phyloP scores from a whole-genome alignment of 371 early-diverging fungal species.

The Apophysomyces sp. region DNA sequence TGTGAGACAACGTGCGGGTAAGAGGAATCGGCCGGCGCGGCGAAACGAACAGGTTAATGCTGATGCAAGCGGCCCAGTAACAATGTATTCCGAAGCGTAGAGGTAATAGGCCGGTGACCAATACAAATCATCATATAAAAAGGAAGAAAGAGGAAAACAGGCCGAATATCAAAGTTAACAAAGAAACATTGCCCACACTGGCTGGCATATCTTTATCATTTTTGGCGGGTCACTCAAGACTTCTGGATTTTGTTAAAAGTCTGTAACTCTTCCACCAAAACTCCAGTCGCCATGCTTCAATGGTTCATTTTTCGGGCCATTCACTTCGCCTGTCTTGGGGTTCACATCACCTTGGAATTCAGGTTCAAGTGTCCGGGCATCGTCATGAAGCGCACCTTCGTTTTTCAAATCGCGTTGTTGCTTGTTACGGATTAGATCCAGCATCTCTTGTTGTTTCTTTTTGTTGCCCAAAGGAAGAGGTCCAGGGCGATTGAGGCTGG shows the following conservation, averaged over 20 bases:
- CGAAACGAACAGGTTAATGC: too few species aligned
- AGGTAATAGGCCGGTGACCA: too few species aligned
- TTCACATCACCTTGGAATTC: slow-evolving; percentile 78
- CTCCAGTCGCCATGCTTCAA: slow-evolving; percentile 91
- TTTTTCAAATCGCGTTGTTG: slow-evolving; percentile 25
- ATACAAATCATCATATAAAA: too few species aligned
- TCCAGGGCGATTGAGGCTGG: slow-evolving; percentile 53
- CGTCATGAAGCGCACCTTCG: slow-evolving; percentile 55
- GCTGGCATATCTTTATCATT: background rate
- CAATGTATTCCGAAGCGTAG: too few species aligned
- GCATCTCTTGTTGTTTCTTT: slow-evolving; percentile 73
- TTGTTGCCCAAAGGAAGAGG: slow-evolving; percentile 77
- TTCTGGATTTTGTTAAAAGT: slow-evolving; percentile 64
- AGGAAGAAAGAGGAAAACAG: too few species aligned
- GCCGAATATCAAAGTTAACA: too few species aligned
- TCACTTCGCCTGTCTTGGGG: slow-evolving; percentile 78
- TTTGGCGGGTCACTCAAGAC: too few species aligned
- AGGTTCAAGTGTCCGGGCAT: slow-evolving; percentile 51
- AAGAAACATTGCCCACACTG: too few species aligned
- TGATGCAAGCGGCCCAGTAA: too few species aligned
- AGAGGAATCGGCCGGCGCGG: too few species aligned
- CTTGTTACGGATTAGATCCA: slow-evolving; percentile 61
- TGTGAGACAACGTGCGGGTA: too few species aligned
- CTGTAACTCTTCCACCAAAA: slow-evolving; percentile 79
- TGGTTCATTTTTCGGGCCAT: slow-evolving; percentile 86